Conservation (phyloP, 2,329 filamentous ascomycete genomes). For the Alternaria tenuissima region DNA sequence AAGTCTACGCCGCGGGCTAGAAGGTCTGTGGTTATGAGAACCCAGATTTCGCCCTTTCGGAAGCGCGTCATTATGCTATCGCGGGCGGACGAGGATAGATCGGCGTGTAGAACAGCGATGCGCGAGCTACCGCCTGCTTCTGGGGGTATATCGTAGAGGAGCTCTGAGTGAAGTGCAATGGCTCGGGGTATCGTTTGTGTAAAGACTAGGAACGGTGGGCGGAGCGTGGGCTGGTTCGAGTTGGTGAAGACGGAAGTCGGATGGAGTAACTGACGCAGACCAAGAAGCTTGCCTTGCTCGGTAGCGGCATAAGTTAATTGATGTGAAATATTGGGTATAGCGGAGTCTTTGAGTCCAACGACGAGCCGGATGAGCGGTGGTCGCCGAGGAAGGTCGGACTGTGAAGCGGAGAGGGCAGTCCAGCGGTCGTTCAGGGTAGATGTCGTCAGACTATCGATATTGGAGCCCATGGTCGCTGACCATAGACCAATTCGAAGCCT, state of each 20-base stretch:
- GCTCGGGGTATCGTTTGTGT: constrained; percentile 95
- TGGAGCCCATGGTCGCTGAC: constrained; percentile 97
- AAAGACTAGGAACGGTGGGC: constrained; percentile 93
- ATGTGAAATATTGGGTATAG: constrained; percentile 90
- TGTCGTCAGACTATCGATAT: constrained; percentile 80
- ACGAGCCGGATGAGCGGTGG: constrained; percentile 78
- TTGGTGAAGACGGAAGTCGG: constrained; percentile 67
- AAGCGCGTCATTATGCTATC: constrained; percentile 87
- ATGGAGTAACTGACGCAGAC: constrained; percentile 86
- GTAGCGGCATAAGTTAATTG: constrained; percentile 89
- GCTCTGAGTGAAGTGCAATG: constrained; percentile 83
- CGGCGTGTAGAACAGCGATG: constrained; percentile 89
- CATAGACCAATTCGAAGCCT: constrained; percentile 81
- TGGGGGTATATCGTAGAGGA: constrained; percentile 91
- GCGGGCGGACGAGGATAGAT: constrained; percentile 78
- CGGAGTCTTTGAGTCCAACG: constrained; percentile 95
- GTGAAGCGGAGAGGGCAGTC: constrained; percentile 46
- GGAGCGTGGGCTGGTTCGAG: constrained; percentile 61
- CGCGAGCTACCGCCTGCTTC: constrained; percentile 84
- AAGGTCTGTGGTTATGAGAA: constrained; percentile 94
- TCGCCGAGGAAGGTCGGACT: constrained; percentile 45
- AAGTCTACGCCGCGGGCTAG: constrained; percentile 94
- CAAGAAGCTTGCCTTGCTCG: constrained; percentile 91
- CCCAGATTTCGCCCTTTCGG: constrained; percentile 91
- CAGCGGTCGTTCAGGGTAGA: constrained; percentile 62